phyloP scores from a whole-genome alignment of 2,329 filamentous ascomycete genomes.

The Pseudocercospora macadamiae region DNA sequence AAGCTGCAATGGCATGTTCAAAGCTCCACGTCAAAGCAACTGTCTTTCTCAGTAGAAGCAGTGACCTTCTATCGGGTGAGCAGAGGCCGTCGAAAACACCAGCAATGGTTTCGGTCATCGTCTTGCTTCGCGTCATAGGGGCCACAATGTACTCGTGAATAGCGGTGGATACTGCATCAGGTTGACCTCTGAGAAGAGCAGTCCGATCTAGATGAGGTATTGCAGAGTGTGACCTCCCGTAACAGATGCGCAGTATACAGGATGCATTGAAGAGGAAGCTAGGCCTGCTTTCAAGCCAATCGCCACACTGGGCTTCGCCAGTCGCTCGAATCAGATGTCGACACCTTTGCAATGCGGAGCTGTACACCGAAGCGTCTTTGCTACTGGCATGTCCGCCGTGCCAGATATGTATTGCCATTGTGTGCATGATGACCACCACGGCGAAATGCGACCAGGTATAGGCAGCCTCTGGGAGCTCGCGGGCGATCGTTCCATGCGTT shows the following conservation, averaged over 20 bases:
- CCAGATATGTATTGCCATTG: constrained; percentile 6
- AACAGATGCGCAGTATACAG: background rate
- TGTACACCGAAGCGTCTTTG: background rate
- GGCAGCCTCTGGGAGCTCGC: background rate
- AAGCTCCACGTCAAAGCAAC: background rate
- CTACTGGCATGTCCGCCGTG: background rate
- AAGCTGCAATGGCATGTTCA: background rate
- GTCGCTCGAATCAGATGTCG: background rate
- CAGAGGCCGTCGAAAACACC: background rate
- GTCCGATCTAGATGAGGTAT: background rate
- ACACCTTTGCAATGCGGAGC: background rate
- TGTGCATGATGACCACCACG: background rate
- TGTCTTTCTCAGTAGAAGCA: background rate
- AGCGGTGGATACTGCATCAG: background rate
- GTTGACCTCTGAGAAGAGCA: background rate
- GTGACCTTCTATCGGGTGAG: background rate
- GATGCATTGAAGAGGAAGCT: constrained; percentile 6
- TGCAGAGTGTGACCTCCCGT: background rate
- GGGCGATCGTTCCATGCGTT: background rate
- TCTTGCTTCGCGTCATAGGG: background rate
- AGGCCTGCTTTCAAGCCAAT: background rate
- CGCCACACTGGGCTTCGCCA: background rate
- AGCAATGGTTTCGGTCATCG: background rate
- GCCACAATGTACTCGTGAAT: background rate
- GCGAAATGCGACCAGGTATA: background rate